Evolutionary conservation across 106 monocot species (phyloP).

Genomic region (Acorus gramineus): DNA sequence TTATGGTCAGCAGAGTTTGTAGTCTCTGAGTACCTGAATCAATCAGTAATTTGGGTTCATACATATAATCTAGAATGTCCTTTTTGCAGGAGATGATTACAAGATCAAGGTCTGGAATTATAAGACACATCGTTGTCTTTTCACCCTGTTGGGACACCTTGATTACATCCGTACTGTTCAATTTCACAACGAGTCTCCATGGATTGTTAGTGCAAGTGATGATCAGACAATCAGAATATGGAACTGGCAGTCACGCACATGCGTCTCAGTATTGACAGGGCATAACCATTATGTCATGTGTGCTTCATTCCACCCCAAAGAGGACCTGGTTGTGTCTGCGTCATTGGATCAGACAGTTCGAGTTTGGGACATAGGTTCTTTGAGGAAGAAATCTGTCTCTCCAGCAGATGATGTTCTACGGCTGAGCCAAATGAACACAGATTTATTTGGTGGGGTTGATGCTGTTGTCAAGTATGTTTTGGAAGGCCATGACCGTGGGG

Average conservation of each 20-base stretch:
- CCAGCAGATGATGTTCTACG: conserved; percentile 82
- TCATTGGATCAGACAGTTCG: conserved; percentile 84
- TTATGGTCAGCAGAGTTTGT: too few species aligned
- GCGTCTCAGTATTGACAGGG: conserved; percentile 77
- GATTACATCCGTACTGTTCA: conserved; percentile 93
- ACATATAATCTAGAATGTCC: too few species aligned
- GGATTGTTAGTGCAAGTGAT: conserved; percentile 89
- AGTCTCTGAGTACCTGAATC: too few species aligned
- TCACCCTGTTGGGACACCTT: conserved; percentile 81
- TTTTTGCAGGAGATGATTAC: conserved; percentile 80
- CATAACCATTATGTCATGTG: conserved; percentile 97
- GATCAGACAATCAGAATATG: conserved; percentile 89
- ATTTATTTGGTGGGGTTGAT: conserved; percentile 88
- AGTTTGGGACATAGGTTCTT: conserved; percentile 85
- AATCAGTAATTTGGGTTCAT: too few species aligned
- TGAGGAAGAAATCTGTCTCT: conserved; percentile 80
- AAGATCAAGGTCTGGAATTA: conserved; percentile 96
- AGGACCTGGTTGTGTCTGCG: conserved; percentile 81
- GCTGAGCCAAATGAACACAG: conserved; percentile 77
- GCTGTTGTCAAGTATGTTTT: conserved; percentile 89
- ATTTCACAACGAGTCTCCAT: conserved; percentile 79
- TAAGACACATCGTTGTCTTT: conserved; percentile 70
- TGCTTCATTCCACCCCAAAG: conserved; percentile 88
- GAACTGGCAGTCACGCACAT: conserved; percentile 91
- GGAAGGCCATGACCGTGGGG: conserved; percentile 90